Evolutionary conservation across 331 rosid species (phyloP).

Genomic region (Telfairia occidentalis): DNA sequence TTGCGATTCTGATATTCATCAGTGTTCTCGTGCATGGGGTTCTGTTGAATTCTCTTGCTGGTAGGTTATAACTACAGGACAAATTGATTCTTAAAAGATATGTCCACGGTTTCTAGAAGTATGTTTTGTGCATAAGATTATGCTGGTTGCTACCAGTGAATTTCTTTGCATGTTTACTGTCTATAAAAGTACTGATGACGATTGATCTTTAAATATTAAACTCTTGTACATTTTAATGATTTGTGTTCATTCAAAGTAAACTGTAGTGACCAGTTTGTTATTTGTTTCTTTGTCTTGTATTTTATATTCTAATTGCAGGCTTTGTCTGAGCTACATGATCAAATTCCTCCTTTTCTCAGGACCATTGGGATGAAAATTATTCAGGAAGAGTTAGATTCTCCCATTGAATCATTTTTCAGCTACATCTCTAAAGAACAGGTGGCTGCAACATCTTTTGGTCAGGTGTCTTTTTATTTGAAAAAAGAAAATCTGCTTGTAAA

Average conservation of each 20-base stretch:
- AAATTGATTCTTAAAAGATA: neutral
- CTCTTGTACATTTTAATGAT: neutral
- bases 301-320: slow-evolving; percentile 51
- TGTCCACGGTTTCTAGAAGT: neutral
- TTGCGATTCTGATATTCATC: neutral
- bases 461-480: slow-evolving; percentile 39
- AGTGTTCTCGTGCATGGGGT: neutral
- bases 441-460: slow-evolving; percentile 98
- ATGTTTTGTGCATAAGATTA: neutral
- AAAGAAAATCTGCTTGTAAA: neutral
- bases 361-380: slow-evolving; percentile 67
- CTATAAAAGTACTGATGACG: neutral
- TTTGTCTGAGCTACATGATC: slow-evolving; percentile 82
- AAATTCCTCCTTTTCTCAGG: slow-evolving; percentile 88
- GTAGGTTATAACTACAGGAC: neutral
- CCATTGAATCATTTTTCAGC: slow-evolving; percentile 57
- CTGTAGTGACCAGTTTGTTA: neutral
- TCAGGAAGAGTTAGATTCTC: slow-evolving; percentile 74
- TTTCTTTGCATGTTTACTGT: neutral
- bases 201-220: neutral
- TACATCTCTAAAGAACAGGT: slow-evolving; percentile 73
- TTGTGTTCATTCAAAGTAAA: slow-evolving; percentile 1
- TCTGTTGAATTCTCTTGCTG: neutral
- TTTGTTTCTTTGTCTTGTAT: slow-evolving; percentile 11
- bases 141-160: neutral